Evolutionary conservation across 495 filamentous ascomycete genomes (phyloP), one percentile per base, ranked within the genome.

Genomic region (Amphirosellinia nigrospora): DNA sequence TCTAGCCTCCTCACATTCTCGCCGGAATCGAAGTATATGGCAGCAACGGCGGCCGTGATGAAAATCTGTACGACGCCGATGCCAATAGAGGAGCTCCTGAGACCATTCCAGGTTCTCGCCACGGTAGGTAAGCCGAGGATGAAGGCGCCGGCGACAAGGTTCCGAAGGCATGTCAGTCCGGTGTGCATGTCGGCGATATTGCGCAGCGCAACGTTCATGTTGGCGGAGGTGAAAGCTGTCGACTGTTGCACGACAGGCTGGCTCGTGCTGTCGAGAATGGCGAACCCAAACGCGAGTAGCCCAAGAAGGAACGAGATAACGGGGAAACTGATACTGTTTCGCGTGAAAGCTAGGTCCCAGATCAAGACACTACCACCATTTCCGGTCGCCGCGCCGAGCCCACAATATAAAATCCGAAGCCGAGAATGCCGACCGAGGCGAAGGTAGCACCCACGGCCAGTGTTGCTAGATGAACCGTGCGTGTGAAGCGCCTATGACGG

Each of bases 181-280:
- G 74, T 78, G 32, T 69, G 66, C 83, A 85, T 85, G 64, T 85
- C 82, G 4, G 76, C 77, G 3, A 77, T 80, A 65, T 77, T 83
- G 0, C 82, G 76, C 39, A 82, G 75, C 30, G 78, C 77, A 28
- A 79, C 73, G 23, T 73, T 75, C 5, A 83, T 72, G 70, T 79
- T 85, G 11, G 79, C 74, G 16, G 70, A 77, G 7, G 82, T 84
- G 69, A 83, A 84, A 41, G 78, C 77, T 4, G 82, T 83, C 52
- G 80, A 83, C 9, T 74, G 72, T 23, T 74, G 66, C 30, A 85
- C 74, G n/a, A 83, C 69, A 4, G 82, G 81, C 4, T 71, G 62
- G 0, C 75, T 71, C 10, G 80, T 79, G 16, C 76, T 73, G 36
- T 81, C 78, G 0, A 85, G 71, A 10, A 74, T 61, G 11, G 77